phyloP scores from a whole-genome alignment of 2,329 filamentous ascomycete species.

The Anthostomella pinea region DNA sequence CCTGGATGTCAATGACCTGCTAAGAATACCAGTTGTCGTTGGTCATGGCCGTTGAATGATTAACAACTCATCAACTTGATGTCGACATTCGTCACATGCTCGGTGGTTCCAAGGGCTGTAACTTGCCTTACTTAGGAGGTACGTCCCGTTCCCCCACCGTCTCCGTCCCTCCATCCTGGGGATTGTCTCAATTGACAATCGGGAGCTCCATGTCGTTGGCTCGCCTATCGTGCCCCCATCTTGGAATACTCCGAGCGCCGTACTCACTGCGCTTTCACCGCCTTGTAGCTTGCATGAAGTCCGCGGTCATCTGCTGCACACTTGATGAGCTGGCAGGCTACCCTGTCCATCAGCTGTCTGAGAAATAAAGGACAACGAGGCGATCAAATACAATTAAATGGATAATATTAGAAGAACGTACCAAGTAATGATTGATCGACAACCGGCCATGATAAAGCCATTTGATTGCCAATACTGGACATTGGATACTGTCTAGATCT shows the following conservation, averaged over 20 bases:
- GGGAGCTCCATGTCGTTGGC: not conserved
- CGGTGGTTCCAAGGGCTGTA: not conserved
- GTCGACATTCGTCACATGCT: not conserved
- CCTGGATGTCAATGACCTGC: slow-evolving; percentile 11
- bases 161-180: not conserved
- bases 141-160: not conserved
- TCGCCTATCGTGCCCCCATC: not conserved
- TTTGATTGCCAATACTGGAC: too few species aligned
- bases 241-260: not conserved
- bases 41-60: not conserved
- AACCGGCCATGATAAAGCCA: too few species aligned
- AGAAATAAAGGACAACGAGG: slow-evolving; percentile 6
- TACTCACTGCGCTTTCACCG: slow-evolving; percentile 12
- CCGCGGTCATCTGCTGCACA: slow-evolving; percentile 23
- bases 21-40: not conserved
- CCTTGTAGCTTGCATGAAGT: slow-evolving; percentile 18
- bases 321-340: slow-evolving; percentile 26
- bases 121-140: not conserved
- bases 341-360: slow-evolving; percentile 23
- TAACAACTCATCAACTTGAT: not conserved
- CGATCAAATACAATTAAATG: slow-evolving; percentile 6
- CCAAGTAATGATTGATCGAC: slow-evolving; percentile 1
- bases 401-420: slow-evolving; percentile 3
- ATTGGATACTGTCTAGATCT: too few species aligned
- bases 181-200: not conserved